phyloP scores from a whole-genome alignment of 2,329 filamentous ascomycete species.

The Drechslerella dactyloides region DNA sequence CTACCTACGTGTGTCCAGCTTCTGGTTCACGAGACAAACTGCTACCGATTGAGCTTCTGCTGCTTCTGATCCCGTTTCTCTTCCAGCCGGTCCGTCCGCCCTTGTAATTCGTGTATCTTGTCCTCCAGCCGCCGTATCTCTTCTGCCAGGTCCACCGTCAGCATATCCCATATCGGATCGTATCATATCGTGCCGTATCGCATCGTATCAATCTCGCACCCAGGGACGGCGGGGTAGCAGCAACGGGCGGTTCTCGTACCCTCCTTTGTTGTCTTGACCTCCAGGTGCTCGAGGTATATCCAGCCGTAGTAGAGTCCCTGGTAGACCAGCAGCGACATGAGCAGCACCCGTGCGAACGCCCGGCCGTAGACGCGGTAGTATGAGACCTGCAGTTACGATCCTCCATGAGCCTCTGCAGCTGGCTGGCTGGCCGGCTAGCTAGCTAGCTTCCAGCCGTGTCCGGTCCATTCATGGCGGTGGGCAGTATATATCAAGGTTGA shows the following conservation, averaged over 20 bases:
- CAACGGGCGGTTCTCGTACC: slow-evolving; percentile 60
- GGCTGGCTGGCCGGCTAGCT: too few species aligned
- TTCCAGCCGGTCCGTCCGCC: slow-evolving; percentile 11
- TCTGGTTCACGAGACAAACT: too few species aligned
- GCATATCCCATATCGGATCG: too few species aligned
- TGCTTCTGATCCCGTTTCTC: slow-evolving; percentile 16
- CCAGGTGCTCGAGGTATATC: slow-evolving; percentile 75
- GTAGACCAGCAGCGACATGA: slow-evolving; percentile 78
- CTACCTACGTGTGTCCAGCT: too few species aligned
- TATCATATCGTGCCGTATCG: neutral
- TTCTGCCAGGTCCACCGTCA: slow-evolving; percentile 16
- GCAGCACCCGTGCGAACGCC: slow-evolving; percentile 74
- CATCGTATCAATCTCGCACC: neutral
- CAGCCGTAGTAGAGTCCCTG: slow-evolving; percentile 77
- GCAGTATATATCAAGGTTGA: neutral
- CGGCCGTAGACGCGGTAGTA: slow-evolving; percentile 79
- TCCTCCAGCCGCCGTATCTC: slow-evolving; percentile 37
- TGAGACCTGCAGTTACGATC: slow-evolving; percentile 60
- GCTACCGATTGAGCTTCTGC: slow-evolving; percentile 18
- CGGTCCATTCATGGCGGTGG: too few species aligned
- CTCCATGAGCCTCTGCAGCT: slow-evolving; percentile 3
- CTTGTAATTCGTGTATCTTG: slow-evolving; percentile 30
- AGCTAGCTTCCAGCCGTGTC: neutral
- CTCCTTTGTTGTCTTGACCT: slow-evolving; percentile 67
- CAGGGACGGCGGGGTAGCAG: neutral